Percentiles rank a stretch among this genome's conserved stretches.
phyloP scores from a whole-genome alignment of 192 early-diverging fungal genomes.

The Gaertneriomyces sp. region DNA sequence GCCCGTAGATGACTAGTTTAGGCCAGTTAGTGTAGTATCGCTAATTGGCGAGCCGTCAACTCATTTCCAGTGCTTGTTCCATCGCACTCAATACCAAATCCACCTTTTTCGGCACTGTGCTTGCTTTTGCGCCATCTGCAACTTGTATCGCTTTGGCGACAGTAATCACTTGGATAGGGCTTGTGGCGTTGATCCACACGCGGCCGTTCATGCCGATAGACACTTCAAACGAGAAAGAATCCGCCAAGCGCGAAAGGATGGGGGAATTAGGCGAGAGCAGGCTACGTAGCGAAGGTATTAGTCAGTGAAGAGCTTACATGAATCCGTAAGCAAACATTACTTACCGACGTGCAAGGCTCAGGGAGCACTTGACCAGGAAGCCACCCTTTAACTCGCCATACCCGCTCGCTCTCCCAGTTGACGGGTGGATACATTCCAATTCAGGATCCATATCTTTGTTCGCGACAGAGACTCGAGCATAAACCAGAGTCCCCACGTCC shows the following conservation, averaged over 20 bases:
- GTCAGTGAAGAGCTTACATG: not conserved
- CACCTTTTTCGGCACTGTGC: slow-evolving; percentile 53
- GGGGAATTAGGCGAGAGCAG: slow-evolving; percentile 67
- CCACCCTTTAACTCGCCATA: slow-evolving; percentile 86
- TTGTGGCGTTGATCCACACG: slow-evolving; percentile 82
- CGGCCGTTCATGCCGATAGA: slow-evolving; percentile 93
- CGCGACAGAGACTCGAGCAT: slow-evolving; percentile 78
- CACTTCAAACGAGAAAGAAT: slow-evolving; percentile 75
- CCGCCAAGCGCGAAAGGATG: slow-evolving; percentile 67
- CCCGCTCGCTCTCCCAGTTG: slow-evolving; percentile 78
- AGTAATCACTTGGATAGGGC: slow-evolving; percentile 57
- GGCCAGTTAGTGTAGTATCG: too few relatives aligned
- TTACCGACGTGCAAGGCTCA: slow-evolving; percentile 71
- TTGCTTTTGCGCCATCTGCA: slow-evolving; percentile 62
- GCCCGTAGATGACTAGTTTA: too few relatives aligned
- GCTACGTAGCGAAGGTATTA: slow-evolving; percentile 32
- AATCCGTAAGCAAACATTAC: not conserved
- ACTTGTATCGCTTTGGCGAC: slow-evolving; percentile 68
- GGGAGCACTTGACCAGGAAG: slow-evolving; percentile 74
- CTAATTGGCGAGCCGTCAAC: not conserved
- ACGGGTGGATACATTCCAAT: slow-evolving; percentile 82
- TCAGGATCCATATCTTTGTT: slow-evolving; percentile 98
- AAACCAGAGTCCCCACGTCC: slow-evolving; percentile 72
- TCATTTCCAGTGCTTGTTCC: slow-evolving; percentile 14
- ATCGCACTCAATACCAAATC: not conserved